Evolutionary conservation across 31 red algal genomes (phyloP).

Genomic region (Endocladia muricata): DNA sequence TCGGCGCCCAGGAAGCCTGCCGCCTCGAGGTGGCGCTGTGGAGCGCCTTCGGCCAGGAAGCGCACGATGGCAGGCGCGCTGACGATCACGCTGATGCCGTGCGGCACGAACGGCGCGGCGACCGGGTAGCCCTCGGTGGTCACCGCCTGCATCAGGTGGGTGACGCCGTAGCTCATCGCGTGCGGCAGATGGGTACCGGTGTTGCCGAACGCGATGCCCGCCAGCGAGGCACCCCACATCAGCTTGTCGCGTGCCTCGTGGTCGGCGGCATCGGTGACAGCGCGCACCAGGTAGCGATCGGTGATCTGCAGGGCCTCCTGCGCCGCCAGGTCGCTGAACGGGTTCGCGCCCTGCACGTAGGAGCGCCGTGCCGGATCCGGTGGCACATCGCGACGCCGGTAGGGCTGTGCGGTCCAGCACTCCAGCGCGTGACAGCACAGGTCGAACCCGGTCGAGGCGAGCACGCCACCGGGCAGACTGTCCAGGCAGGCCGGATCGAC

Average conservation of each 20-base stretch:
- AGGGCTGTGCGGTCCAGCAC: too few relatives aligned
- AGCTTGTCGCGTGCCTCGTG: neutral
- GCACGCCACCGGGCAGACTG: too few relatives aligned
- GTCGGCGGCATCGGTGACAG: neutral
- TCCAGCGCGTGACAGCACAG: too few relatives aligned
- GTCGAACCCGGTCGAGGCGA: too few relatives aligned
- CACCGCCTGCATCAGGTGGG: neutral
- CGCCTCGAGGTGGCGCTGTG: neutral
- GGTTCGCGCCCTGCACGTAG: neutral
- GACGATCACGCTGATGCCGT: neutral
- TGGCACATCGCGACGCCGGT: too few relatives aligned
- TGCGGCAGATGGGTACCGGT: neutral
- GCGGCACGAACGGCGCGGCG: neutral
- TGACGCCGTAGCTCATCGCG: neutral
- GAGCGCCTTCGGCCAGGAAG: neutral
- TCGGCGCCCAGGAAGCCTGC: neutral
- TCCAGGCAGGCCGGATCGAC: too few relatives aligned
- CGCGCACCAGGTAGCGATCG: neutral
- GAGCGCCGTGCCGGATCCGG: too few relatives aligned
- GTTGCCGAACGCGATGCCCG: neutral
- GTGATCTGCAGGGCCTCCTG: neutral
- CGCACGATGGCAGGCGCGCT: neutral
- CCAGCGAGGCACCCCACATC: neutral
- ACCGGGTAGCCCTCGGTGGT: neutral
- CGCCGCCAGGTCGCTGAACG: conserved; percentile 2